These are phyloP conservation scores for Podosphaera xanthii DNA, from an alignment of 2,329 filamentous ascomycete species.

Conservation along the genomic window DNA sequence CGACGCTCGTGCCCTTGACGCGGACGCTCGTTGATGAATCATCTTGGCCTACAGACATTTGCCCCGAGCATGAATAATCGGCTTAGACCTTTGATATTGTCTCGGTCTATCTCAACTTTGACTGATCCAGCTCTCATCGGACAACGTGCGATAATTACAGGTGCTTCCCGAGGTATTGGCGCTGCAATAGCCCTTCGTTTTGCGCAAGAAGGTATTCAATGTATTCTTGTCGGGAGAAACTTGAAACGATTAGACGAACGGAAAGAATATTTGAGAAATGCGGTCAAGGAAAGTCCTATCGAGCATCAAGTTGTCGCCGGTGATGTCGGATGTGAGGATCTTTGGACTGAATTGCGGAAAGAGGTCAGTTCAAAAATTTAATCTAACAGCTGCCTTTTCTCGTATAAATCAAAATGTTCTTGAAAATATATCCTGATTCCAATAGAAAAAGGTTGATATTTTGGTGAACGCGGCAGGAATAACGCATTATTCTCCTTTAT, in stretches of 20 bases:
- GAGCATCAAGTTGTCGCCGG: conserved; percentile 10
- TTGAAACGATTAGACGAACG: conserved; percentile 45
- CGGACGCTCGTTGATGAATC: no score
- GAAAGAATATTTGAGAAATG: conserved; percentile 1
- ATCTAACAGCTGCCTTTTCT: background rate
- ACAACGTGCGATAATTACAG: conserved; percentile 34
- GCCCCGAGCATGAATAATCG: no score
- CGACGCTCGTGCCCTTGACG: no score
- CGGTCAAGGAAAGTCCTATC: background rate
- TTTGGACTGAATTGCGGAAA: conserved; percentile 11
- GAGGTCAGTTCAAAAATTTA: conserved; percentile 7
- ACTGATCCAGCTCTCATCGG: conserved; percentile 6
- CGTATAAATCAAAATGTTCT: background rate
- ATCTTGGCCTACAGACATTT: no score
- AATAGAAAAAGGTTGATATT: conserved; percentile 23
- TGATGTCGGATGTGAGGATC: conserved; percentile 11
- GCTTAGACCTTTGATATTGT: no score
- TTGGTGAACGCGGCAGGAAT: conserved; percentile 67
- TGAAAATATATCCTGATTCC: background rate
- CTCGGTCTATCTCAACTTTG: conserved; percentile 5
- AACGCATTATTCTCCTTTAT: conserved; percentile 40
- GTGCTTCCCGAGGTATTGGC: conserved; percentile 49
- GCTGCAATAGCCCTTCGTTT: conserved; percentile 43
- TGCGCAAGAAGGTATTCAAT: conserved; percentile 33
- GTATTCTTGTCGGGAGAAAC: conserved; percentile 37